A percentile compares a stretch with the other conserved stretches of the same genome.
phyloP scores from a whole-genome alignment of 1,139 yeast genomes.

The Williopsis jadinii region DNA sequence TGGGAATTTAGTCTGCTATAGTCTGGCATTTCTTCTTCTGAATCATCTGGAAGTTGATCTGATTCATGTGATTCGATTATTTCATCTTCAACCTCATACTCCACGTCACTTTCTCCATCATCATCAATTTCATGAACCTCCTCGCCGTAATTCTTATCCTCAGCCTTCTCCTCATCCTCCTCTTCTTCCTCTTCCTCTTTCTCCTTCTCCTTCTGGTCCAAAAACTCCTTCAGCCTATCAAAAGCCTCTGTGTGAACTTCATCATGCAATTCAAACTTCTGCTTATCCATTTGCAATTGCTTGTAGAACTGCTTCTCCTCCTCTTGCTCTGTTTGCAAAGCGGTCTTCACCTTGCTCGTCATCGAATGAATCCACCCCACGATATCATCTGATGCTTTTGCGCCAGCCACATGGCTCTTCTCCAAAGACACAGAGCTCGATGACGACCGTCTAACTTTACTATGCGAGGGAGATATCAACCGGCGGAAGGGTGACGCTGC shows the following conservation, averaged over 20 bases:
- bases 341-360: conserved; percentile 34
- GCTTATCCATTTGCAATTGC: conserved; percentile 27
- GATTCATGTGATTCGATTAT: background rate
- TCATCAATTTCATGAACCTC: background rate
- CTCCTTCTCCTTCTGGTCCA: conserved; percentile 13
- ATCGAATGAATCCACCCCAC: conserved; percentile 46
- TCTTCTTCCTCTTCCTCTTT: background rate
- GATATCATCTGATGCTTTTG: conserved; percentile 29
- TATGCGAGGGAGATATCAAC: conserved; percentile 2
- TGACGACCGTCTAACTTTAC: too few species aligned
- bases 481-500: conserved; percentile 20
- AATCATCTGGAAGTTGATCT: background rate
- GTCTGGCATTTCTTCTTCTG: background rate
- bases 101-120: background rate
- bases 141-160: background rate
- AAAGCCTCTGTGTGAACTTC: conserved; percentile 36
- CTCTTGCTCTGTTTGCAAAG: conserved; percentile 33
- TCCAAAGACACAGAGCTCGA: background rate
- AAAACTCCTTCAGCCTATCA: conserved; percentile 29
- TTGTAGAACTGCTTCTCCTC: conserved; percentile 32
- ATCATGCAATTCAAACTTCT: conserved; percentile 24
- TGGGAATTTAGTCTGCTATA: background rate
- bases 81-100: background rate
- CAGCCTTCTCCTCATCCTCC: conserved; percentile 1
- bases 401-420: background rate